Evolutionary conservation across 2,329 filamentous ascomycete genomes (phyloP).

Genomic region (Nemania bipapillata): DNA sequence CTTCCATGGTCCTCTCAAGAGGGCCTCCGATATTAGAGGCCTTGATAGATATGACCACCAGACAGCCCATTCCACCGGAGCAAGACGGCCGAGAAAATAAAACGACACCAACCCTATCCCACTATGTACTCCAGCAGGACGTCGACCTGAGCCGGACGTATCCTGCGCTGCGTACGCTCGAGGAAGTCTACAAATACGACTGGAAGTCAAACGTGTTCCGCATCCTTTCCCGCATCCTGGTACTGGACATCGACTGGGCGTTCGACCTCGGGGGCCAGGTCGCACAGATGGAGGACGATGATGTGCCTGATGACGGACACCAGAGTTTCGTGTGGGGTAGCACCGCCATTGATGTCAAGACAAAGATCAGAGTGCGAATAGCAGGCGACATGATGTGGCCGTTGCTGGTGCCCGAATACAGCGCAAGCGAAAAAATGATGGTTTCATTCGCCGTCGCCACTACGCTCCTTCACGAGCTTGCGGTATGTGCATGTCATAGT

Average conservation of each 20-base stretch:
- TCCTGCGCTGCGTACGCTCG: slow-evolving; percentile 20
- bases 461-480: slow-evolving; percentile 46
- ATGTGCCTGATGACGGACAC: neutral
- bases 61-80: slow-evolving; percentile 23
- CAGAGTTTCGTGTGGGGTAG: neutral
- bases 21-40: slow-evolving; percentile 29
- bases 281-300: neutral
- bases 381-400: slow-evolving; percentile 48
- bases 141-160: slow-evolving; percentile 34
- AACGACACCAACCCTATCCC: slow-evolving; percentile 19
- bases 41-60: slow-evolving; percentile 43
- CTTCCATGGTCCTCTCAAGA: slow-evolving; percentile 35
- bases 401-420: slow-evolving; percentile 42
- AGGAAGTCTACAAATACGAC: slow-evolving; percentile 28
- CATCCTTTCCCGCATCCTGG: slow-evolving; percentile 18
- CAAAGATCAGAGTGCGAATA: slow-evolving; percentile 23
- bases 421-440: slow-evolving; percentile 46
- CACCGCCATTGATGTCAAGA: neutral
- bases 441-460: slow-evolving; percentile 40
- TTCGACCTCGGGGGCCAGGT: no score
- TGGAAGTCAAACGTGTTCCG: slow-evolving; percentile 30
- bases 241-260: slow-evolving; percentile 35
- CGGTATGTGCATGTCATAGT: slow-evolving; percentile 39
- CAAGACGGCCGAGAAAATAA: slow-evolving; percentile 15
- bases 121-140: slow-evolving; percentile 24